Percentiles rank a stretch among this genome's conserved stretches.
phyloP scores from a whole-genome alignment of 2,329 filamentous ascomycete species.

The Diaporthe caulivora region DNA sequence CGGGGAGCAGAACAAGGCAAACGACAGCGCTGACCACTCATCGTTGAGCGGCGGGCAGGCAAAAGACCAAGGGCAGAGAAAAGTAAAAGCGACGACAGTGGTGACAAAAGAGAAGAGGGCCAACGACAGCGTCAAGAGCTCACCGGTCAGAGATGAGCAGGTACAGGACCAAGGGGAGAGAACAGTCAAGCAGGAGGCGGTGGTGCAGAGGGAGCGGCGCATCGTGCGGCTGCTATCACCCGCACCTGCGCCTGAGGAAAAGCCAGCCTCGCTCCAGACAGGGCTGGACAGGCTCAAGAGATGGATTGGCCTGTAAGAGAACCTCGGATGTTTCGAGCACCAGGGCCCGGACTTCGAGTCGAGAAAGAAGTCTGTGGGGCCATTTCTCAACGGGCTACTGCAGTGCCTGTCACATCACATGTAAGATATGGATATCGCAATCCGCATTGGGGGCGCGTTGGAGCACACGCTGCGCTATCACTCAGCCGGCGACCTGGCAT shows the following conservation, averaged over 20 bases:
- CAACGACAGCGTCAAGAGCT: too few relatives aligned
- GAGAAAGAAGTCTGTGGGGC: neutral
- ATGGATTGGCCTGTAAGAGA: slow-evolving; percentile 5
- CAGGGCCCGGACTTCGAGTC: neutral
- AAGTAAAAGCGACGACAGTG: neutral
- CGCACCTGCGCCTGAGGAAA: too few relatives aligned
- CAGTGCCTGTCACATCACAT: neutral
- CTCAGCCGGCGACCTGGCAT: neutral
- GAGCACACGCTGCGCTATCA: neutral
- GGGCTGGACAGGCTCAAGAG: neutral
- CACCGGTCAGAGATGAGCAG: too few relatives aligned
- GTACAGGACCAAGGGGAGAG: neutral
- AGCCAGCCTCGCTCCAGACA: neutral
- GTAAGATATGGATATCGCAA: slow-evolving; percentile 15
- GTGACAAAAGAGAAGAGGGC: neutral
- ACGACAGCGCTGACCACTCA: too few relatives aligned
- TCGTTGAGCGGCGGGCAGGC: too few relatives aligned
- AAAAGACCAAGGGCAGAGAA: neutral
- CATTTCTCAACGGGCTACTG: neutral
- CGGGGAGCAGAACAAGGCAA: neutral
- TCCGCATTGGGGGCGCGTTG: neutral
- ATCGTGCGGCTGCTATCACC: neutral
- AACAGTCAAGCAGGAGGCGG: too few relatives aligned
- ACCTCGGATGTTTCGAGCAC: neutral
- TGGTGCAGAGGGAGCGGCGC: neutral